Percentiles rank a stretch among this genome's conserved stretches.
Evolutionary conservation across 2,329 filamentous ascomycete genomes (phyloP).

Genomic region (Neodidymelliopsis sp.): DNA sequence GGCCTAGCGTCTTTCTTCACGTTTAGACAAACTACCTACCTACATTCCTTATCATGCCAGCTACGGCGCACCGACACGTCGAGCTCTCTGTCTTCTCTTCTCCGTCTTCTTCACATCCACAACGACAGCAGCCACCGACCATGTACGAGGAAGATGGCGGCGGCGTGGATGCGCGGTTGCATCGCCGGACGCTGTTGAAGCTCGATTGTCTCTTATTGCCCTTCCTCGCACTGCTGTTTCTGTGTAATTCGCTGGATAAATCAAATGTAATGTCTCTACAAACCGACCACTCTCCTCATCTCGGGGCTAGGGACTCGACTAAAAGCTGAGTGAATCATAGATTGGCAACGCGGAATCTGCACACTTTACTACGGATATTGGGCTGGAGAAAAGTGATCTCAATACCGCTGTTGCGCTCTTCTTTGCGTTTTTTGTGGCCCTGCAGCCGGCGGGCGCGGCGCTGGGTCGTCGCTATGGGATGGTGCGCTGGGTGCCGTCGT

Average conservation of each 20-base stretch:
- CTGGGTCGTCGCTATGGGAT: constrained; percentile 65
- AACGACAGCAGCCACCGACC: constrained; percentile 6
- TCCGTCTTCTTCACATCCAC: background rate
- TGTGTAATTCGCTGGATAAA: constrained; percentile 62
- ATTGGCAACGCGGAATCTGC: constrained; percentile 65
- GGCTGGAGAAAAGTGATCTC: constrained; percentile 59
- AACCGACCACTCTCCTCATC: background rate
- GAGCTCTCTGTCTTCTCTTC: too few relatives aligned
- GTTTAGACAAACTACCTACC: too few relatives aligned
- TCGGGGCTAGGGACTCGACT: too few relatives aligned
- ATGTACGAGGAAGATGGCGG: constrained; percentile 11
- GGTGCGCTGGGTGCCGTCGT: constrained; percentile 63
- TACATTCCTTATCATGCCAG: too few relatives aligned
- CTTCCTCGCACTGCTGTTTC: constrained; percentile 60
- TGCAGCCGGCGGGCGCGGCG: constrained; percentile 65
- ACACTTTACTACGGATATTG: constrained; percentile 65
- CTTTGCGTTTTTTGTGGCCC: constrained; percentile 65
- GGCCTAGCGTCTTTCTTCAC: too few relatives aligned
- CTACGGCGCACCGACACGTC: too few relatives aligned
- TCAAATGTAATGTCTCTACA: constrained; percentile 48
- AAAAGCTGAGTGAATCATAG: too few relatives aligned
- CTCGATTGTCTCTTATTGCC: constrained; percentile 60
- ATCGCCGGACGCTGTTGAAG: constrained; percentile 54
- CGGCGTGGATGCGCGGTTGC: constrained; percentile 27
- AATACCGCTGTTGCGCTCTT: constrained; percentile 65